Evolutionary conservation across 805 yeast genomes (phyloP), one percentile per base, ranked within the genome.

Genomic region (Starmerella vaccinii): DNA sequence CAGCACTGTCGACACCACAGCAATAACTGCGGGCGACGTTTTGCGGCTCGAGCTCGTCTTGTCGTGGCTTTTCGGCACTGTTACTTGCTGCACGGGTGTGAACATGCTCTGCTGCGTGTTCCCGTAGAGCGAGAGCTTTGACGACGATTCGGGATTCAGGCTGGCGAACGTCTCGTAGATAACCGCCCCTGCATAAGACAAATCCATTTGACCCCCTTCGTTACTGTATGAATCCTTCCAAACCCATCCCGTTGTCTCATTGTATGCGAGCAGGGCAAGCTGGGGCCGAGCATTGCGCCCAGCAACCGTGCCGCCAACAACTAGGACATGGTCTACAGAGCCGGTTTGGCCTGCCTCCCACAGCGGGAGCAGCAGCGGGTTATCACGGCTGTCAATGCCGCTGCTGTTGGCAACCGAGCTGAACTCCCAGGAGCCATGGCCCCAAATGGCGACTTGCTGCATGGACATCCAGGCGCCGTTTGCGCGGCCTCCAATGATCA

Each of bases 401-500:
- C 66, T 53, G 33, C 66, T 65, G 47, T 61, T 62, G 10, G 58
- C 54, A 1, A 59, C 62, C 59, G 54, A 64, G 58, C 35, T 65
- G 61, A 78, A 83, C 3, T 84, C 74, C 94, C 94, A 85, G 8
- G 84, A 67, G 45, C 71, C 69, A 53, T 77, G 78, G 57, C 79
- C 80, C 84, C 88, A 83, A 2, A 81, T 64, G 0, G 92, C 90
- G 18, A 82, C 66, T 64, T 84, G 92, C 57, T 74, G 73, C 80
- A 84, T 76, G 54, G 77, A 75, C 32, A 83, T 75, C 87, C 89
- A 83, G 0, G 87, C 87, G 2, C 66, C 59, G 5, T 63, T 58
- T 2, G 84, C 74, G 48, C 70, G 70, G 2, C 95, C 94, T 0
- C 92, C 94, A 38, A 84, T 67, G 2, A 84, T 39, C 40, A 61